These are phyloP conservation scores for Aquilaria agallochum DNA, from an alignment of 441 rosid genomes.

Conservation along the genomic window DNA sequence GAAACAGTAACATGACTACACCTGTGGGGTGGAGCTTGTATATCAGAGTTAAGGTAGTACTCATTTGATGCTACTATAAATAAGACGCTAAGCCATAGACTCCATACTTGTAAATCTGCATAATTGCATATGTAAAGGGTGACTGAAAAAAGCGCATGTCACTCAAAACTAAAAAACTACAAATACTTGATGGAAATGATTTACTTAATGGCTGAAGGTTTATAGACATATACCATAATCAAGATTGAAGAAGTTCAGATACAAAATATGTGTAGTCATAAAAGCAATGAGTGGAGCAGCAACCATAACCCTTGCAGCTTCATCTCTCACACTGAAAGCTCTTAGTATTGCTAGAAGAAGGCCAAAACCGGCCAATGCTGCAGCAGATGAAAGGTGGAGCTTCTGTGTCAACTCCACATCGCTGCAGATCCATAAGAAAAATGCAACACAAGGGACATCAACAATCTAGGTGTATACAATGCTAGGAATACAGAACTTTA, in stretches of 20 bases:
- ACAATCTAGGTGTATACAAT: too few relatives aligned
- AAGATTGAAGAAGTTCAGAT: slow-evolving; percentile 52
- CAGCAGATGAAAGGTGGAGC: slow-evolving; percentile 59
- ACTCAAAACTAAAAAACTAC: neutral
- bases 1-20: too few relatives aligned
- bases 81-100: too few relatives aligned
- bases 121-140: too few relatives aligned
- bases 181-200: neutral
- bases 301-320: slow-evolving; percentile 60
- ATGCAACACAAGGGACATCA: too few relatives aligned
- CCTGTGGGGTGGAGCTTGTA: too few relatives aligned
- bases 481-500: too few relatives aligned
- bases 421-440: slow-evolving; percentile 18
- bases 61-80: too few relatives aligned
- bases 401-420: slow-evolving; percentile 61
- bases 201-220: too few relatives aligned
- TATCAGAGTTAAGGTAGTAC: too few relatives aligned
- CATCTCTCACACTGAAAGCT: slow-evolving; percentile 46
- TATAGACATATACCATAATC: slow-evolving; percentile 40
- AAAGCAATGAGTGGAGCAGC: slow-evolving; percentile 59
- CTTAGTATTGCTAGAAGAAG: slow-evolving; percentile 48
- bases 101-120: too few relatives aligned
- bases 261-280: slow-evolving; percentile 57
- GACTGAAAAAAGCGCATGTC: neutral
- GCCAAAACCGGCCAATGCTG: slow-evolving; percentile 39